Evolutionary conservation across 257 asterid species (phyloP).

Genomic region (Asclepias syriaca): DNA sequence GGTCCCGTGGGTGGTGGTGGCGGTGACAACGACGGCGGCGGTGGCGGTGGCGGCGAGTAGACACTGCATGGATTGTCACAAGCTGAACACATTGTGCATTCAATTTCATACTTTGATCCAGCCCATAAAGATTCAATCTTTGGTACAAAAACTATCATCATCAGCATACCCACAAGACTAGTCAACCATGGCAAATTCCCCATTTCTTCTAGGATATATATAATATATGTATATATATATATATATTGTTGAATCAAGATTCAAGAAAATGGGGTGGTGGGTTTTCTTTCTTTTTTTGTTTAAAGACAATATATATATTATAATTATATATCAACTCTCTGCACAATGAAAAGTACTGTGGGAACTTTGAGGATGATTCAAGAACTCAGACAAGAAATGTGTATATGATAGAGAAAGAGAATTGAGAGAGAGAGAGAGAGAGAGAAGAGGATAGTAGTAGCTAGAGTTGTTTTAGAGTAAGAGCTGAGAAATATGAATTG

Average conservation of each 20-base stretch:
- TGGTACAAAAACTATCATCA: conserved; percentile 21
- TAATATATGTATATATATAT: background rate
- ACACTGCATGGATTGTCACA: conserved; percentile 89
- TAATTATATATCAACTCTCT: background rate
- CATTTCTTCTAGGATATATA: conserved; percentile 38
- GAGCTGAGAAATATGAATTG: background rate
- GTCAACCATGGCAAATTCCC: conserved; percentile 19
- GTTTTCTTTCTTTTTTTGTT: too few relatives aligned
- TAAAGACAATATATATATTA: too few relatives aligned
- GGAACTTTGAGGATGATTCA: conserved; percentile 11
- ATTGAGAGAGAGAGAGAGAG: background rate
- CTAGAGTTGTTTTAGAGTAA: conserved; percentile 3
- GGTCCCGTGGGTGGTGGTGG: conserved; percentile 32
- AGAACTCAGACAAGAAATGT: background rate
- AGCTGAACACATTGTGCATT: conserved; percentile 90
- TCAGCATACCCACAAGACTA: background rate
- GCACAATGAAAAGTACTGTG: conserved; percentile 6
- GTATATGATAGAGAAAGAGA: background rate
- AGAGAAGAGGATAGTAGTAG: background rate
- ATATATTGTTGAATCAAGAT: background rate
- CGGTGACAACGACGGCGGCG: conserved; percentile 51
- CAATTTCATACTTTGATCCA: conserved; percentile 81
- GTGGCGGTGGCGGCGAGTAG: conserved; percentile 66
- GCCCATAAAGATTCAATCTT: conserved; percentile 35
- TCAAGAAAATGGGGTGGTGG: background rate